Evolutionary conservation across 768 basidiomycete genomes (phyloP), one percentile per base, ranked within the genome.

Genomic region (Kwoniella dendrophila): DNA sequence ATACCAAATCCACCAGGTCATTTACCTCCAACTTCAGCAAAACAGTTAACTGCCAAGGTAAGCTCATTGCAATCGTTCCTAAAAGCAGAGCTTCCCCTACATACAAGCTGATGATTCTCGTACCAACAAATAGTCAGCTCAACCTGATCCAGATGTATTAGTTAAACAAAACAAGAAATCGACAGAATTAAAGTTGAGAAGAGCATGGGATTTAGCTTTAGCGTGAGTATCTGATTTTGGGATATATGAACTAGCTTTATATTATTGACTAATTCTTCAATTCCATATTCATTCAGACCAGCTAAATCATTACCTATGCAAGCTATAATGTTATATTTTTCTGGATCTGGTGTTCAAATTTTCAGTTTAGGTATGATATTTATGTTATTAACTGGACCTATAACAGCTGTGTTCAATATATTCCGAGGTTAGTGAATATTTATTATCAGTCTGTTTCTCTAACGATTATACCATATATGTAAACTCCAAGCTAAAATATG

Each of bases 281-380:
- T 20, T 4, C 10, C 43, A 6, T 44, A 5, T 12, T 16, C 30
- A 18, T 16, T 16, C 63, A 78, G 77, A 3, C 93, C 93, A 0
- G 90, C 90, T 33, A 96, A 97, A 79, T 86, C 87, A 14, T 83
- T 97, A 27, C 93, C 93, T 3, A 96, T 96, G 94, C 92, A 97
- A 74, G 92, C 88, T 4, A 89, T 97, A 81, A 97, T 97, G 94
- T 83, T 97, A 33, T 97, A 97, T 85, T 95, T 97, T 90, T 94
- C 92, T 22, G 94, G 94, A 34, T 88, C 91, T 12, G 91, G 92
- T 51, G 89, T 97, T 14, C 94, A 97, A 79, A 88, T 97, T 43
- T 96, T 97, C 79, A 94, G 92, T 80, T 91, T 97, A 83, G 92
- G 94, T 33, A 94, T 93, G 77, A 89, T 97, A 22, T 88, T 92